Conservation (phyloP, 352 stramenopile genomes). For the Phytopythium boreale region DNA sequence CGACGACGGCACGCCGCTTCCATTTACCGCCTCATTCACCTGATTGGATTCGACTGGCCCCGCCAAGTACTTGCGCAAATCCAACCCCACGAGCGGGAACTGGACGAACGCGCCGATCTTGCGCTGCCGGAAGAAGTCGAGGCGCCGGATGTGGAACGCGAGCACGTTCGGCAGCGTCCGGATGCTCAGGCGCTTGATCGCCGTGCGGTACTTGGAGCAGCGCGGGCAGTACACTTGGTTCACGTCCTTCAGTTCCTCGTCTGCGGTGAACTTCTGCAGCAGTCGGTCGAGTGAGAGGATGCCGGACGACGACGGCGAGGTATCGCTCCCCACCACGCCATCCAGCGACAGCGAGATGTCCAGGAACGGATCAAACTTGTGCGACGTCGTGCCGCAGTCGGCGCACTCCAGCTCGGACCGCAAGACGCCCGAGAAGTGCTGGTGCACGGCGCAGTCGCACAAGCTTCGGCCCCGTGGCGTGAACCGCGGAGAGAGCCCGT, state of each 20-base stretch:
- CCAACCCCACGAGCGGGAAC: constrained; percentile 44
- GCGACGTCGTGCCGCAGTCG: constrained; percentile 47
- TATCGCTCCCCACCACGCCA: not conserved
- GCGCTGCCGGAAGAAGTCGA: constrained; percentile 64
- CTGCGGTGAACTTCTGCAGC: constrained; percentile 42
- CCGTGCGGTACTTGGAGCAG: constrained; percentile 54
- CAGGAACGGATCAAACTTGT: constrained; percentile 68
- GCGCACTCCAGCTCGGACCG: constrained; percentile 54
- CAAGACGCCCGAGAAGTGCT: constrained; percentile 67
- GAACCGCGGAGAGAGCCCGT: constrained; percentile 50
- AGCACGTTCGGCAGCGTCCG: constrained; percentile 66
- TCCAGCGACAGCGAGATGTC: constrained; percentile 70
- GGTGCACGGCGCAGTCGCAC: constrained; percentile 70
- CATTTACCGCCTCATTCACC: not conserved
- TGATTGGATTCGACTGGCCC: constrained; percentile 16
- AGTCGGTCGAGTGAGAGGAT: constrained; percentile 32
- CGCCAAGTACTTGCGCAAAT: constrained; percentile 35
- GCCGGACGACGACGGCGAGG: not conserved
- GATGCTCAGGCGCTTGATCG: constrained; percentile 60
- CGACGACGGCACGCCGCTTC: constrained; percentile 5
- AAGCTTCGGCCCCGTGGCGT: constrained; percentile 50
- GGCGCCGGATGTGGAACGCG: constrained; percentile 71
- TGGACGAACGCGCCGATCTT: constrained; percentile 48
- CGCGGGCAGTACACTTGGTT: constrained; percentile 65
- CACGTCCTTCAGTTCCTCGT: constrained; percentile 50